These are phyloP conservation scores for Aspergillus aculeatus DNA, from an alignment of 2,329 filamentous ascomycete genomes.

Conservation along the genomic window DNA sequence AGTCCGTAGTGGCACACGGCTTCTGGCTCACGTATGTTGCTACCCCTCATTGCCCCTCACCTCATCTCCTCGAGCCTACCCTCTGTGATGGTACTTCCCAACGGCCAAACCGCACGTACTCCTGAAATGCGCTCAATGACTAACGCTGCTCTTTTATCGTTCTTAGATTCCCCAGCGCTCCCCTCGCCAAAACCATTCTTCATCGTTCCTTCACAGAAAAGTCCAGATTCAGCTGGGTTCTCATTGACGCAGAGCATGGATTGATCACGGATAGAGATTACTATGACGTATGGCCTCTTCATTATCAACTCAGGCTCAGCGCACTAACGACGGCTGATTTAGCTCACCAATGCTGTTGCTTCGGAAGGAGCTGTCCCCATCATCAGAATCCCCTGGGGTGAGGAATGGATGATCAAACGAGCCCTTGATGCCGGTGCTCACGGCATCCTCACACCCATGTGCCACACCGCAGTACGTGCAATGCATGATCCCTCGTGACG, in stretches of 20 bases:
- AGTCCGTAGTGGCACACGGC: constrained; percentile 22
- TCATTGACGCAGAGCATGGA: constrained; percentile 43
- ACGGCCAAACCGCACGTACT: background rate
- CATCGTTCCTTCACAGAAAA: constrained; percentile 24
- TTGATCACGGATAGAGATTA: constrained; percentile 40
- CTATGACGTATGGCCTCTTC: constrained; percentile 29
- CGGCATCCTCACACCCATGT: constrained; percentile 39
- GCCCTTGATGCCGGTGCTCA: constrained; percentile 40
- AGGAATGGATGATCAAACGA: constrained; percentile 44
- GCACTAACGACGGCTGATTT: too few species aligned
- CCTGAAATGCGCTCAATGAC: background rate
- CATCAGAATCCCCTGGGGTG: constrained; percentile 34
- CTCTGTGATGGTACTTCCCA: background rate
- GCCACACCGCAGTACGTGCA: constrained; percentile 28
- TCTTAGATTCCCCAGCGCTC: constrained; percentile 29
- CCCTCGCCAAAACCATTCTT: constrained; percentile 35
- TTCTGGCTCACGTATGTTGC: constrained; percentile 39
- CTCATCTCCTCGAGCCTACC: background rate
- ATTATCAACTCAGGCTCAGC: background rate
- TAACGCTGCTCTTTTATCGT: background rate
- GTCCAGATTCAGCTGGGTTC: constrained; percentile 36
- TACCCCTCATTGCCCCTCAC: background rate
- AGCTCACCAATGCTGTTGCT: constrained; percentile 38
- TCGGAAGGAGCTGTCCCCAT: constrained; percentile 35
- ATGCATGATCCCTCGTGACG: too few species aligned